Evolutionary conservation across 768 basidiomycete genomes (phyloP), one percentile per base, ranked within the genome.

Genomic region (Trametes villosa): DNA sequence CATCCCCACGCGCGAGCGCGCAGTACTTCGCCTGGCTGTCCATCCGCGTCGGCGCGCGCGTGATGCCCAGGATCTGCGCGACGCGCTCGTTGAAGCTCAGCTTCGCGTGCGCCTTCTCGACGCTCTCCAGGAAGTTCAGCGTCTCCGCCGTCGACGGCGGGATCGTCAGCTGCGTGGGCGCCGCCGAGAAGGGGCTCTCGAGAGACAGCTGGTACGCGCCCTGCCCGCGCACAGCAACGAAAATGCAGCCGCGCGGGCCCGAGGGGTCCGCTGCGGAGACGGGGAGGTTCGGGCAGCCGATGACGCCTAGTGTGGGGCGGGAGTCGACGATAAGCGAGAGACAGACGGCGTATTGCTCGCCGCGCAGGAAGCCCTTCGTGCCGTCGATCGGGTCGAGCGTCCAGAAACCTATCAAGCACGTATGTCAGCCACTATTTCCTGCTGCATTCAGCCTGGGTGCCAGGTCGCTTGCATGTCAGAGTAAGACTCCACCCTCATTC

Each of bases 11-110:
- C 5, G 87, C 86, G 15, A 98, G 83, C 68, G 88, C 87, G 30
- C 89, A 86, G 66, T 98, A 98, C 76, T 98, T 99, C 1, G 95
- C 94, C 73, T 98, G 96, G 71, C 90, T 92, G 72, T 98, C 36
- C 95, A 98, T 97, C 20, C 93, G 81, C 17, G 86, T 79, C 9
- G 91, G 87, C 0, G 81, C 71, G 2, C 82, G 77, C 18, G 86
- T 85, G 55, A 97, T 82, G 2, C 82, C 82, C 26, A 98, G 78
- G 5, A 87, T 66, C 31, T 81, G 68, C 0, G 91, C 86, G 34
- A 98, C 88, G 22, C 80, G 81, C 33, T 85, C 84, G 69, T 90
- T 94, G 74, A 94, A 89, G 49, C 2, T 86, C 61, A 95, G 92
- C n/a, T 94, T 91, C 1, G 92, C 89, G 71, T 99, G 97, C 0